These are phyloP conservation scores for Ogataea degrootiae DNA, from an alignment of 805 yeast species.

Conservation along the genomic window DNA sequence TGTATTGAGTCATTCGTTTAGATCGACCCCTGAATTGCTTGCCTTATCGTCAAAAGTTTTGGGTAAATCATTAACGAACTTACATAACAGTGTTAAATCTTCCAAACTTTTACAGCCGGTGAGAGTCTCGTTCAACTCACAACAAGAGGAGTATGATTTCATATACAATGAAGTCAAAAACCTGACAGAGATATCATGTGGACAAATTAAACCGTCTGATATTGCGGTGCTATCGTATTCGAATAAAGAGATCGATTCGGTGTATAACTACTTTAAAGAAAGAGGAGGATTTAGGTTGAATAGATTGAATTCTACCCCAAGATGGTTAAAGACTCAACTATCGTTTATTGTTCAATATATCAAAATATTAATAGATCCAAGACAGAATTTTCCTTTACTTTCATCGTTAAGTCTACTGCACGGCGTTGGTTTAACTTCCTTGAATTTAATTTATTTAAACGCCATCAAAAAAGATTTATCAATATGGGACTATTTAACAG, in stretches of 20 bases:
- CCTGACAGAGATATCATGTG: constrained; percentile 37
- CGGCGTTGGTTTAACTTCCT: constrained; percentile 18
- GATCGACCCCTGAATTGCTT: constrained; percentile 57
- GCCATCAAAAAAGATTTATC: constrained; percentile 19
- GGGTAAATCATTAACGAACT: constrained; percentile 10
- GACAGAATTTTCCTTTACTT: constrained; percentile 23
- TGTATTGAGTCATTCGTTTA: constrained; percentile 47
- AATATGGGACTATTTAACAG: constrained; percentile 19
- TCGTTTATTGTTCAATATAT: constrained; percentile 46
- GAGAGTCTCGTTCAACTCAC: constrained; percentile 23
- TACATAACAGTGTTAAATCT: constrained; percentile 16
- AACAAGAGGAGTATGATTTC: constrained; percentile 37
- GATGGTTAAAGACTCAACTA: constrained; percentile 45
- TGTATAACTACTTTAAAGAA: constrained; percentile 34
- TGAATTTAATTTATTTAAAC: constrained; percentile 14
- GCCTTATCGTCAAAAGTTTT: constrained; percentile 34
- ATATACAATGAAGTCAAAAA: constrained; percentile 41
- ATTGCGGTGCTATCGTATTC: constrained; percentile 50
- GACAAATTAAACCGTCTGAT: constrained; percentile 40
- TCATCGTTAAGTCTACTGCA: constrained; percentile 20
- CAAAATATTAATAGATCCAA: constrained; percentile 34
- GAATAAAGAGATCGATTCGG: constrained; percentile 41
- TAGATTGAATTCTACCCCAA: constrained; percentile 42
- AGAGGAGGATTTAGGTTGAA: constrained; percentile 37
- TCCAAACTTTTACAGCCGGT: constrained; percentile 19